These are phyloP conservation scores for Chenopodium album DNA, from an alignment of 148 eudicot species.

Conservation along the genomic window DNA sequence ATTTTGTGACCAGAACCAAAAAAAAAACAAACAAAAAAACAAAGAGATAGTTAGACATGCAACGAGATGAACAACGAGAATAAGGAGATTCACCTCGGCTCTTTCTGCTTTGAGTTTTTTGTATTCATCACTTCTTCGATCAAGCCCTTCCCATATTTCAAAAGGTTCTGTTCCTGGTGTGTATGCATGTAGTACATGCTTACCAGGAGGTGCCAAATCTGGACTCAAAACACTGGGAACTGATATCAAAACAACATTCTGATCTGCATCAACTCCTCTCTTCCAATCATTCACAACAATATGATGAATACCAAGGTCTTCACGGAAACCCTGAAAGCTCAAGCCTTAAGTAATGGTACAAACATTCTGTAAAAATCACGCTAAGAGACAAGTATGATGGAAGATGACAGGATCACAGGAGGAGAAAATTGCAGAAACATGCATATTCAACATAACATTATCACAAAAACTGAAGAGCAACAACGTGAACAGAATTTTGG, in stretches of 20 bases:
- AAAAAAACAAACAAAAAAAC: too few relatives aligned
- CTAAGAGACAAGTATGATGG: background rate
- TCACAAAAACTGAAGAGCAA: background rate
- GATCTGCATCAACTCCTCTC: slow-evolving; percentile 96
- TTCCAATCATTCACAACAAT: slow-evolving; percentile 90
- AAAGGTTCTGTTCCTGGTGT: slow-evolving; percentile 94
- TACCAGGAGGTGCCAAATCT: slow-evolving; percentile 88
- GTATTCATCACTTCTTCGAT: slow-evolving; percentile 75
- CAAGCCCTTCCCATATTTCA: slow-evolving; percentile 91
- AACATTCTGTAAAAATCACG: background rate
- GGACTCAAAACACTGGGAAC: slow-evolving; percentile 84
- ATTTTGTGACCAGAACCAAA: background rate
- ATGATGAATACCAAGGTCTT: slow-evolving; percentile 91
- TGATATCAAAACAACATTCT: slow-evolving; percentile 91
- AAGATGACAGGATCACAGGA: background rate
- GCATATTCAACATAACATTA: background rate
- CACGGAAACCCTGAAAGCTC: slow-evolving; percentile 54
- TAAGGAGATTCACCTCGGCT: slow-evolving; percentile 60
- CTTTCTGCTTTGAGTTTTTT: slow-evolving; percentile 82
- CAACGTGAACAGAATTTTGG: background rate
- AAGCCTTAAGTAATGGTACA: background rate
- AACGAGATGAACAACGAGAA: background rate
- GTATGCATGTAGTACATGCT: slow-evolving; percentile 89
- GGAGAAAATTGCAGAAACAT: background rate
- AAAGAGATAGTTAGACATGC: background rate